phyloP scores from a whole-genome alignment of 805 yeast species.

The Wickerhamomyces rabaulensis region DNA sequence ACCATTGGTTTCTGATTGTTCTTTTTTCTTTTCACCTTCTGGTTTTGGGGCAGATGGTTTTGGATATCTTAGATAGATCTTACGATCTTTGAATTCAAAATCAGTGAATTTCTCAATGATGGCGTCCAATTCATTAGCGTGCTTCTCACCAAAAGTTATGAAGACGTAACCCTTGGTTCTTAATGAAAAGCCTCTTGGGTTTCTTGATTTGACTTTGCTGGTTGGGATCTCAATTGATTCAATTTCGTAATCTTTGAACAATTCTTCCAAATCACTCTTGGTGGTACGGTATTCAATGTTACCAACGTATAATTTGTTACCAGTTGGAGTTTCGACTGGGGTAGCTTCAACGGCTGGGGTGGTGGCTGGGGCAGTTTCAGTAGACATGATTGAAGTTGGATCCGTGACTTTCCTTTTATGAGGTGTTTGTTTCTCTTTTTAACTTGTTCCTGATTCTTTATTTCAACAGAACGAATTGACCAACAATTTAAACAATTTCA shows the following conservation, averaged over 20 bases:
- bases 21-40: slow-evolving; percentile 11
- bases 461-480: neutral
- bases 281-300: slow-evolving; percentile 58
- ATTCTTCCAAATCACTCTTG: slow-evolving; percentile 48
- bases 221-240: slow-evolving; percentile 50
- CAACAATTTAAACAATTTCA: neutral
- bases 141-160: slow-evolving; percentile 40
- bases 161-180: slow-evolving; percentile 55
- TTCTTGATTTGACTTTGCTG: slow-evolving; percentile 27
- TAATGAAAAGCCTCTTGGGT: slow-evolving; percentile 31
- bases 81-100: slow-evolving; percentile 39
- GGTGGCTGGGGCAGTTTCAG: slow-evolving; percentile 1
- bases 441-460: neutral
- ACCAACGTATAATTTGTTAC: slow-evolving; percentile 55
- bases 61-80: slow-evolving; percentile 48
- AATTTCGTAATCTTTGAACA: slow-evolving; percentile 43
- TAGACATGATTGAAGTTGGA: neutral
- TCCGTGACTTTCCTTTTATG: neutral
- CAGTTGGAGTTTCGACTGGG: slow-evolving; percentile 1
- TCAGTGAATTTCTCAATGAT: slow-evolving; percentile 40
- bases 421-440: neutral
- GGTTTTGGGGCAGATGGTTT: slow-evolving; percentile 31
- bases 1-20: slow-evolving; percentile 4
- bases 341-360: neutral
- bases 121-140: slow-evolving; percentile 36